A percentile compares a stretch with the other conserved stretches of the same genome.
phyloP scores from a whole-genome alignment of 108 stramenopile species.

The Cyclotella choctawhatcheeana region DNA sequence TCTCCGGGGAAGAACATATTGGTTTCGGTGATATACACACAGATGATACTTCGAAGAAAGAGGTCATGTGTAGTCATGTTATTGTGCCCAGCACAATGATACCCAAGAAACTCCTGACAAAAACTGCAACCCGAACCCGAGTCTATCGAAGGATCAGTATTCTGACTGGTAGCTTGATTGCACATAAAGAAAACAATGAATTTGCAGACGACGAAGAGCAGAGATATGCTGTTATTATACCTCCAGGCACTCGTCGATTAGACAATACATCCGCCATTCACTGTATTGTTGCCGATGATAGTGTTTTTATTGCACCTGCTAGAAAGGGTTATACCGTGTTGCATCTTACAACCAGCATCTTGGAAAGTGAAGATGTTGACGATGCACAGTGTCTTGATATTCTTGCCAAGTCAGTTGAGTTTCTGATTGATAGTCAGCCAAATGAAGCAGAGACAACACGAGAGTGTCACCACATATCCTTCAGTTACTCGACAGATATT shows the following conservation, averaged over 20 bases:
- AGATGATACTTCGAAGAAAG: constrained; percentile 49
- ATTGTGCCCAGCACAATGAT: constrained; percentile 58
- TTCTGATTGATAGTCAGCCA: constrained; percentile 29
- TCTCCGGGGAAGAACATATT: constrained; percentile 36
- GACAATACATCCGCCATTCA: constrained; percentile 64
- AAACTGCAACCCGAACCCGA: constrained; percentile 16
- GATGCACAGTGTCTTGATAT: constrained; percentile 39
- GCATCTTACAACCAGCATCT: constrained; percentile 69
- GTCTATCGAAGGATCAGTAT: constrained; percentile 63
- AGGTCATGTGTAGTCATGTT: constrained; percentile 59
- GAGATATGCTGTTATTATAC: constrained; percentile 73
- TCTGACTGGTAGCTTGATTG: constrained; percentile 54
- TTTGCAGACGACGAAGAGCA: constrained; percentile 44
- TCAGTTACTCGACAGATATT: constrained; percentile 43
- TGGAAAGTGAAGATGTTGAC: constrained; percentile 6
- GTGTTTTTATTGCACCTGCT: constrained; percentile 65
- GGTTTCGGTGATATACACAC: constrained; percentile 35
- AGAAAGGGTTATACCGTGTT: constrained; percentile 56
- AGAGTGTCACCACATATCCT: constrained; percentile 50
- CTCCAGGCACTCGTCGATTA: constrained; percentile 57
- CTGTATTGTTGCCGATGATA: constrained; percentile 66
- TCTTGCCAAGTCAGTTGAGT: constrained; percentile 39
- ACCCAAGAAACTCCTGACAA: constrained; percentile 1
- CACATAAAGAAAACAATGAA: constrained; percentile 23
- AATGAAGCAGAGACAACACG: not conserved